Base-by-base conservation (phyloP, 305 asterid species). In the Ajuga reptans region DNA sequence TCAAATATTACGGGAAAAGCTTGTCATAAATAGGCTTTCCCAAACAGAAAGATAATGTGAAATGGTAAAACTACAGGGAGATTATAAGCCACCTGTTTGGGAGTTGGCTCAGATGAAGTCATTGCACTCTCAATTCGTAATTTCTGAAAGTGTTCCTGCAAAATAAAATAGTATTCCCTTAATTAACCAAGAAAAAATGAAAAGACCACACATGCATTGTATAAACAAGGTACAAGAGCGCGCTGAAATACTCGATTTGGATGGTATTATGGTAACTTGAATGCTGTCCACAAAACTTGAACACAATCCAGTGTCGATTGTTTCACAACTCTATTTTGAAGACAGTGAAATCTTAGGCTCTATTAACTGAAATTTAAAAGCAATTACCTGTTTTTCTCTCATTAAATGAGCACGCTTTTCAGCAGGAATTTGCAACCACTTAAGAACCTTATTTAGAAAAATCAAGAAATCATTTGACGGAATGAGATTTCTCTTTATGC, bases 371-470 rank as follows among this genome's bases (percentile, higher is more conserved):
- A 56, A 16, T 31, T 29, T 24, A 42, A 18, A 51, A 76, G 68
- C 18, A 53, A 29, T 54, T 63, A 89, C 99, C 90, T 93, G 97
- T 75, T 93, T 93, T 69, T 90, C 97, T 84, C 92, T 89, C 87
- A 76, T 84, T 76, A 93, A 45, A 82, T 88, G 83, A 79, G 90
- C 96, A 74, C 99, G 99, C 82, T 77, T 83, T 76, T 90, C 99
- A 10, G 92, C 83, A 61, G 99, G 96, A 81, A 93, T 82, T 78
- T 86, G 84, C 88, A 78, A 84, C 99, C 96, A 90, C 72, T 77
- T 75, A 79, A 93, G 72, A 74, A 90, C 91, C 99, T 89, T 64
- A 52, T 11, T 27, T 39, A 43, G 60, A 68, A 60, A 68, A 53
- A 64, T 56, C 66, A 64, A 79, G 43, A 63, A 69, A 56, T 39